phyloP scores from a whole-genome alignment of 768 basidiomycete genomes.

The Suillus decipiens region DNA sequence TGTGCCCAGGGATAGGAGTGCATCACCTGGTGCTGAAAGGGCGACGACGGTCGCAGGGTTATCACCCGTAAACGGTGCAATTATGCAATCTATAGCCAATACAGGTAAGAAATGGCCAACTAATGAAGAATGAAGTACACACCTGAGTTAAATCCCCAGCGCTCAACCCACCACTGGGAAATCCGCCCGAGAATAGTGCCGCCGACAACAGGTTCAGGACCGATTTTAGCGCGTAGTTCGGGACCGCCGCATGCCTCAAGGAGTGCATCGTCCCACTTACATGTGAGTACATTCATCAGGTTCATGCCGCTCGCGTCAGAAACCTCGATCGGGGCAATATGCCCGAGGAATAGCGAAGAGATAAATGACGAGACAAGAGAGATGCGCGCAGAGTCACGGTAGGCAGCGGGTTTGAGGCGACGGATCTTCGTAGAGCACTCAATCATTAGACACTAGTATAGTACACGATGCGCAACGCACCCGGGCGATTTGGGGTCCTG shows the following conservation, averaged over 20 bases:
- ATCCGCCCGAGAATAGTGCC: conserved; percentile 69
- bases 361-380: conserved; percentile 84
- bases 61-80: conserved; percentile 88
- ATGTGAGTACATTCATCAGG: conserved; percentile 73
- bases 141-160: conserved; percentile 77
- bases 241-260: conserved; percentile 70
- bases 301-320: conserved; percentile 93
- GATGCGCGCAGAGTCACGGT: conserved; percentile 63
- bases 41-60: conserved; percentile 85
- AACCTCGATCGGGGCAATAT: conserved; percentile 80
- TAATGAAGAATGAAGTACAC: conserved; percentile 13
- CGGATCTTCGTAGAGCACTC: conserved; percentile 47
- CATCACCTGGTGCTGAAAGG: conserved; percentile 75
- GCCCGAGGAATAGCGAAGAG: conserved; percentile 78
- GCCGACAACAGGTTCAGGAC: conserved; percentile 74
- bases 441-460: neutral
- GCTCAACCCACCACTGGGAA: conserved; percentile 66
- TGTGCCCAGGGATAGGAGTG: conserved; percentile 83
- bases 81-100: conserved; percentile 56
- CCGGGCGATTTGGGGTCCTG: conserved; percentile 12
- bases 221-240: conserved; percentile 67
- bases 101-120: conserved; percentile 1
- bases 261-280: conserved; percentile 72
- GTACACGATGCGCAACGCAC: conserved; percentile 37
- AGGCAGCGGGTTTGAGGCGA: conserved; percentile 51